Percentiles rank a stretch among this genome's conserved stretches.
These are phyloP conservation scores for Cardamine resedifolia DNA, from an alignment of 345 rosid species.

Conservation along the genomic window DNA sequence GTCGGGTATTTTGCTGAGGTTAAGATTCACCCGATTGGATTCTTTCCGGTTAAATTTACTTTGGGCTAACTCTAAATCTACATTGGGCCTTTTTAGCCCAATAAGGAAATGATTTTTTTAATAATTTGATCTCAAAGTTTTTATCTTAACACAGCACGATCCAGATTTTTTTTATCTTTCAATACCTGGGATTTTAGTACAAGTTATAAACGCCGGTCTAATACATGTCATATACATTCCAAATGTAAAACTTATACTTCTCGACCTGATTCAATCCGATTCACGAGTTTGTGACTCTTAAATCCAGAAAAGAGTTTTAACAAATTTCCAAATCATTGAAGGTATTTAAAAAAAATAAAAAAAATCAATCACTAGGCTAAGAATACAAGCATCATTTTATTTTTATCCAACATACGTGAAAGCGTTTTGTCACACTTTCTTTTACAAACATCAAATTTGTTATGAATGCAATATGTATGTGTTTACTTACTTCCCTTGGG, in stretches of 20 bases:
- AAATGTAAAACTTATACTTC: too few relatives aligned
- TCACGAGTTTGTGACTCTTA: too few relatives aligned
- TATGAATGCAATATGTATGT: background rate
- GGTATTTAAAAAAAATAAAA: too few relatives aligned
- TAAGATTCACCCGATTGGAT: background rate
- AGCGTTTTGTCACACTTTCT: slow-evolving; percentile 1
- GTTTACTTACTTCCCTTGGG: slow-evolving; percentile 19
- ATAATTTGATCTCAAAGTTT: too few relatives aligned
- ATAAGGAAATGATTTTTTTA: background rate
- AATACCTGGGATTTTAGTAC: too few relatives aligned
- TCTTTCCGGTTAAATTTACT: background rate
- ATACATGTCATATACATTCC: too few relatives aligned
- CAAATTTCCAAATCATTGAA: too few relatives aligned
- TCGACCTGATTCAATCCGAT: too few relatives aligned
- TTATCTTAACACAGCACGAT: too few relatives aligned
- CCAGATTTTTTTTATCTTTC: too few relatives aligned
- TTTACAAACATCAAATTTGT: slow-evolving; percentile 23
- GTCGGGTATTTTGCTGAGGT: slow-evolving; percentile 20
- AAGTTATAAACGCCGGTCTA: too few relatives aligned
- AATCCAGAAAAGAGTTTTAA: too few relatives aligned
- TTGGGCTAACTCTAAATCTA: background rate
- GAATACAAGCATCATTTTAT: background rate
- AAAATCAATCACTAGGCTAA: background rate
- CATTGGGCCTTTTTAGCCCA: slow-evolving; percentile 4
- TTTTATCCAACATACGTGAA: slow-evolving; percentile 6